phyloP scores from a whole-genome alignment of 2,329 filamentous ascomycete genomes.

The Trichoderma cornu-damae region DNA sequence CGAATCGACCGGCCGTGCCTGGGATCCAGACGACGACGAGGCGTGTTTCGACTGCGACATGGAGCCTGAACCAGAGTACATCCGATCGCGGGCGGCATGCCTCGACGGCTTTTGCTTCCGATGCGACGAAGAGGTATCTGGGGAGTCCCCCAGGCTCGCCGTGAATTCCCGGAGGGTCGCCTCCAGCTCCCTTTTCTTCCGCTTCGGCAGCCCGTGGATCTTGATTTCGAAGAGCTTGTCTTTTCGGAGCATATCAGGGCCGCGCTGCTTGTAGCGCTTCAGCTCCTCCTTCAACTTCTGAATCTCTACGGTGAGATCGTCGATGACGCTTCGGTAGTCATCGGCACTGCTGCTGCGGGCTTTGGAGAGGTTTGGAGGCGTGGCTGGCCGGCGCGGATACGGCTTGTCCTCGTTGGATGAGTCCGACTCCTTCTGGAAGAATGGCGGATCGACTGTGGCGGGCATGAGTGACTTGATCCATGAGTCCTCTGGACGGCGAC shows the following conservation, averaged over 20 bases:
- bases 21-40: constrained; percentile 48
- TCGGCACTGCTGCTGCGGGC: constrained; percentile 59
- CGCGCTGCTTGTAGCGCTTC: constrained; percentile 63
- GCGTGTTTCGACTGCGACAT: constrained; percentile 48
- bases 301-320: constrained; percentile 81
- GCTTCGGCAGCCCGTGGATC: constrained; percentile 64
- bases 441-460: constrained; percentile 46
- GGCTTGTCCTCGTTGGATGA: constrained; percentile 45
- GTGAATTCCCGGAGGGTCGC: constrained; percentile 67
- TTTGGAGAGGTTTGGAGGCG: constrained; percentile 29
- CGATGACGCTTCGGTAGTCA: constrained; percentile 77
- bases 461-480: constrained; percentile 9
- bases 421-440: constrained; percentile 50
- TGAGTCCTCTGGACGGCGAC: too few relatives aligned
- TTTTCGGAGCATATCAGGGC: constrained; percentile 60
- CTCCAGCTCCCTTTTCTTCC: constrained; percentile 73
- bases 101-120: constrained; percentile 35
- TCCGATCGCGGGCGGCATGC: constrained; percentile 35
- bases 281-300: constrained; percentile 70
- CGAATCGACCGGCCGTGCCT: constrained; percentile 53
- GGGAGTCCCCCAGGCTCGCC: constrained; percentile 52
- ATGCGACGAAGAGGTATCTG: constrained; percentile 37
- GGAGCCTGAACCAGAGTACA: constrained; percentile 40
- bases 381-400: constrained; percentile 24
- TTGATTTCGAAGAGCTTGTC: constrained; percentile 82